A percentile compares a stretch with the other conserved stretches of the same genome.
Conservation (phyloP, 1,139 yeast genomes). For the Nadsonia commutata region DNA sequence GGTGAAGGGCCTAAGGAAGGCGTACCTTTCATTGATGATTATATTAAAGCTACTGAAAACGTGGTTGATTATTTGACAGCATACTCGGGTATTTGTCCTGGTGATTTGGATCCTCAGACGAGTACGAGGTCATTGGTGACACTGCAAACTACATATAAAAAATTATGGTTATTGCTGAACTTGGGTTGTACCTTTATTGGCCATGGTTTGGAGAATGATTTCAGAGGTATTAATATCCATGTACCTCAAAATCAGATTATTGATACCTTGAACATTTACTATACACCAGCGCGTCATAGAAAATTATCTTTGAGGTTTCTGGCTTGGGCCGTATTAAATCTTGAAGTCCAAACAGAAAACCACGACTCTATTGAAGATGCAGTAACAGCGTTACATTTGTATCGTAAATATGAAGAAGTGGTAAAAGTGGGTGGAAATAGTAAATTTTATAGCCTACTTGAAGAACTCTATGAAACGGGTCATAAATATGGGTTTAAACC, state of each 20-base stretch:
- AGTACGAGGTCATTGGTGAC: slow-evolving; percentile 67
- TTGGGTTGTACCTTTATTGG: slow-evolving; percentile 90
- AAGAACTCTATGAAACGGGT: slow-evolving; percentile 5
- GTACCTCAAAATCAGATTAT: slow-evolving; percentile 76
- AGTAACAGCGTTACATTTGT: slow-evolving; percentile 63
- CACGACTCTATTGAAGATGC: slow-evolving; percentile 98
- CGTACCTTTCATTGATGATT: slow-evolving; percentile 83
- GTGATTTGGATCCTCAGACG: slow-evolving; percentile 62
- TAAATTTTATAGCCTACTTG: slow-evolving; percentile 3
- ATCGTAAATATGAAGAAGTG: slow-evolving; percentile 55
- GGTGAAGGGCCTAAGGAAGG: slow-evolving; percentile 61
- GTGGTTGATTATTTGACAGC: slow-evolving; percentile 80
- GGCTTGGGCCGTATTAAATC: slow-evolving; percentile 63
- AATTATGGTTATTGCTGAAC: slow-evolving; percentile 77
- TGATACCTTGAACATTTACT: slow-evolving; percentile 75
- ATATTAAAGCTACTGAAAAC: slow-evolving; percentile 51
- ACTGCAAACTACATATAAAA: slow-evolving; percentile 70
- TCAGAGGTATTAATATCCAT: slow-evolving; percentile 79
- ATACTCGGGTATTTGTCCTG: slow-evolving; percentile 84
- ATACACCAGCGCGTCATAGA: slow-evolving; percentile 54
- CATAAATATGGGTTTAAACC: slow-evolving; percentile 4
- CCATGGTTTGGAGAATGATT: slow-evolving; percentile 84
- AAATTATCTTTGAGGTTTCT: slow-evolving; percentile 77
- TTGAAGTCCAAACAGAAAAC: slow-evolving; percentile 76
- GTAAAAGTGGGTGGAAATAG: not conserved